A percentile compares a stretch with the other conserved stretches of the same genome.
Evolutionary conservation across 768 basidiomycete species (phyloP).

Genomic region (Mycena crocata): DNA sequence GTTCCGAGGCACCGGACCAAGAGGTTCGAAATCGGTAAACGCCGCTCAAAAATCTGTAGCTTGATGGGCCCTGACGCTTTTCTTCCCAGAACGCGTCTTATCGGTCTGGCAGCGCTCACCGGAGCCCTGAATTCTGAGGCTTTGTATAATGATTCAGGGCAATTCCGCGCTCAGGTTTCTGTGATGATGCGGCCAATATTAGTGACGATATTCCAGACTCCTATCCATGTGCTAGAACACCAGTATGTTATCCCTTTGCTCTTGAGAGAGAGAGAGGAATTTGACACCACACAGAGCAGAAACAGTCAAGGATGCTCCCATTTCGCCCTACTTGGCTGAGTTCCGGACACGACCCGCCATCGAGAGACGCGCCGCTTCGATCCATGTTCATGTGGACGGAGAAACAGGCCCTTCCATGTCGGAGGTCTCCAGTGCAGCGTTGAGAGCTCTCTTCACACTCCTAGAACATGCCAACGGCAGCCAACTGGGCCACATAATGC

Average conservation of each 20-base stretch:
- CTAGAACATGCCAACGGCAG: slow-evolving; percentile 80
- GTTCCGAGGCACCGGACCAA: slow-evolving; percentile 63
- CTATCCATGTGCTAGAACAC: slow-evolving; percentile 68
- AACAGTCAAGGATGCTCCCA: slow-evolving; percentile 74
- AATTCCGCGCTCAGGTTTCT: slow-evolving; percentile 79
- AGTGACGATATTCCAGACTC: slow-evolving; percentile 71
- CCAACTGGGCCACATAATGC: slow-evolving; percentile 80
- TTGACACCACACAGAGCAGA: slow-evolving; percentile 56
- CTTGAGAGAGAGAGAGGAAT: slow-evolving; percentile 17
- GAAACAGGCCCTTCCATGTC: slow-evolving; percentile 81
- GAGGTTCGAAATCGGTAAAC: slow-evolving; percentile 81
- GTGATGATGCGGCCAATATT: slow-evolving; percentile 80
- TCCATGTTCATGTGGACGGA: slow-evolving; percentile 90
- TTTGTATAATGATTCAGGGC: slow-evolving; percentile 75
- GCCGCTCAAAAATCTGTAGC: not conserved
- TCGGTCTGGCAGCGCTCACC: slow-evolving; percentile 86
- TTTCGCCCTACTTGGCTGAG: slow-evolving; percentile 84
- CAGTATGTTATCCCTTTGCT: slow-evolving; percentile 63
- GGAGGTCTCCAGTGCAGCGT: slow-evolving; percentile 81
- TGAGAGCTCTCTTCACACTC: slow-evolving; percentile 78
- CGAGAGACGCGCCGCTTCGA: slow-evolving; percentile 88
- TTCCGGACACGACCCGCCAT: slow-evolving; percentile 83
- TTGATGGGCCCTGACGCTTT: slow-evolving; percentile 16
- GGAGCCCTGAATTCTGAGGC: slow-evolving; percentile 89
- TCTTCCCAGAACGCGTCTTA: slow-evolving; percentile 75